Evolutionary conservation across 1,284 basidiomycete genomes (phyloP).

Genomic region (Apiotrichum siamense): DNA sequence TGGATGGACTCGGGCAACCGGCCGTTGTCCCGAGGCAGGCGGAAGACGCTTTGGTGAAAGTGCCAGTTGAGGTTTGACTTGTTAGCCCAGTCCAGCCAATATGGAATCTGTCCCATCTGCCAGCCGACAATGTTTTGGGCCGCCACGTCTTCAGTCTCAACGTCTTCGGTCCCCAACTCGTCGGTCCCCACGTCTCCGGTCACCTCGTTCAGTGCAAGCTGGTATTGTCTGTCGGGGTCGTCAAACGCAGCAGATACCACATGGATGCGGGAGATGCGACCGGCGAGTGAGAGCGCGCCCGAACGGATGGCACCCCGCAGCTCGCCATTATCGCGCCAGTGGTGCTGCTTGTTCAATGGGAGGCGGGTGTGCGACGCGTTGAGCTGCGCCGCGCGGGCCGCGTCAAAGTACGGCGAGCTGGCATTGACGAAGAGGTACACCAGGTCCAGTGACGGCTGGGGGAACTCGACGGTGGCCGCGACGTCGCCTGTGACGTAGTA

Average conservation of each 20-base stretch:
- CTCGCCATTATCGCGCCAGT: constrained; percentile 43
- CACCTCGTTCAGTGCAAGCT: neutral
- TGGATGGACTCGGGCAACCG: neutral
- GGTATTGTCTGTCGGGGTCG: constrained; percentile 2
- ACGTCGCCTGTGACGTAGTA: constrained; percentile 20
- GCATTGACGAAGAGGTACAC: constrained; percentile 41
- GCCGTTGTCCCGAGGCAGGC: constrained; percentile 29
- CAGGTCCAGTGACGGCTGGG: constrained; percentile 22
- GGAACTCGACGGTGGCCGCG: neutral
- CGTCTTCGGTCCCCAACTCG: too few relatives aligned
- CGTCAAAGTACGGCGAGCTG: constrained; percentile 23
- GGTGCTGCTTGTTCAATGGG: constrained; percentile 15
- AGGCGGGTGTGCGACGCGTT: neutral
- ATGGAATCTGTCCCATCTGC: constrained; percentile 36
- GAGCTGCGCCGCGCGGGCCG: constrained; percentile 20
- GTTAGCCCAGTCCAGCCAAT: constrained; percentile 35
- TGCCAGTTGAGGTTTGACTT: constrained; percentile 29
- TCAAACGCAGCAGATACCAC: constrained; percentile 34
- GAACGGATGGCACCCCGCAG: constrained; percentile 35
- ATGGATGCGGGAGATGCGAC: constrained; percentile 27
- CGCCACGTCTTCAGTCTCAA: too few relatives aligned
- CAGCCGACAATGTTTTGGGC: constrained; percentile 10
- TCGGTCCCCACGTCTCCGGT: too few relatives aligned
- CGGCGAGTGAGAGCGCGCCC: constrained; percentile 19
- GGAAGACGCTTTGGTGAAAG: constrained; percentile 36